Conservation (phyloP, 106 monocot genomes). For the Chionographis japonica region DNA sequence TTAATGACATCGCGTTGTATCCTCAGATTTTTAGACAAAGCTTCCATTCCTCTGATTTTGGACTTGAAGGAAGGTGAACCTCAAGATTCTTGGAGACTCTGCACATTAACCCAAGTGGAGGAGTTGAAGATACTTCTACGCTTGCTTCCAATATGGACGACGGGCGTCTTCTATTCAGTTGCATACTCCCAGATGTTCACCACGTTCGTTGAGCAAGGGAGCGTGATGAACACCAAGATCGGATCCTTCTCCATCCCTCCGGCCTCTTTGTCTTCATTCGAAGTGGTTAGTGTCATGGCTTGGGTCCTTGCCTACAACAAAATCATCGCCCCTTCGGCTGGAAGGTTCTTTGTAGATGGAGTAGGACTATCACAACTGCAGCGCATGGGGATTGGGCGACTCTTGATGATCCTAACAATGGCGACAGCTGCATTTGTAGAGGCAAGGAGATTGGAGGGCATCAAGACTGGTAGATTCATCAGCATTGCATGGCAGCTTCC, state of each 20-base stretch:
- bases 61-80: too few relatives aligned
- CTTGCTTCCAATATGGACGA: too few relatives aligned
- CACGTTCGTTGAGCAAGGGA: too few relatives aligned
- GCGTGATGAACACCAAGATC: too few relatives aligned
- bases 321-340: constrained; percentile 6
- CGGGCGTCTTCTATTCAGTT: too few relatives aligned
- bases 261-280: too few relatives aligned
- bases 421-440: constrained; percentile 37
- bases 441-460: constrained; percentile 17
- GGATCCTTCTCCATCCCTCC: too few relatives aligned
- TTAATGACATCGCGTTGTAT: not conserved
- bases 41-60: too few relatives aligned
- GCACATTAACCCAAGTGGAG: too few relatives aligned
- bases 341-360: not conserved
- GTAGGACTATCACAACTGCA: constrained; percentile 18
- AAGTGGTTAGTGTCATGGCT: constrained; percentile 4
- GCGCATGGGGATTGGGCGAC: constrained; percentile 32
- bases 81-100: too few relatives aligned
- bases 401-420: constrained; percentile 23
- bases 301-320: constrained; percentile 24
- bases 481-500: constrained; percentile 44
- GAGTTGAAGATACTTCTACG: too few relatives aligned
- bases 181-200: too few relatives aligned
- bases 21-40: constrained; percentile 29
- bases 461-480: constrained; percentile 8